phyloP scores from a whole-genome alignment of 495 filamentous ascomycete genomes.

The Aspergillus baeticus region DNA sequence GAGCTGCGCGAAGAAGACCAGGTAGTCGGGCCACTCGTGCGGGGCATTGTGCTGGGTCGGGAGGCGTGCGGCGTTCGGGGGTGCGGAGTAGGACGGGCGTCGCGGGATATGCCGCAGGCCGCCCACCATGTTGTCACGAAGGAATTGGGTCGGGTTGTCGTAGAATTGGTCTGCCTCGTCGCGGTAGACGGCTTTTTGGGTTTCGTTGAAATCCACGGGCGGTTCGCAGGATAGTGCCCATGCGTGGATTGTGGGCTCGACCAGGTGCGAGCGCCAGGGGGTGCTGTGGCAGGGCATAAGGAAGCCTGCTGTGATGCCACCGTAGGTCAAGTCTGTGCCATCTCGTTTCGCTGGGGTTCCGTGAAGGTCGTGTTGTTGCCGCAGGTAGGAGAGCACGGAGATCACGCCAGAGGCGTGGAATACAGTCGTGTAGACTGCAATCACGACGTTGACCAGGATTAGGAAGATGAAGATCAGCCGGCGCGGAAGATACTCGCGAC shows the following conservation, averaged over 20 bases:
- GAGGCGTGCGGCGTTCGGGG: neutral
- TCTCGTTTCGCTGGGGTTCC: conserved; percentile 21
- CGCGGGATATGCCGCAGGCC: conserved; percentile 42
- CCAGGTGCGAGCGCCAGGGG: conserved; percentile 89
- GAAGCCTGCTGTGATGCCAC: conserved; percentile 71
- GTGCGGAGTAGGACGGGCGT: conserved; percentile 31
- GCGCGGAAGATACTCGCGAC: conserved; percentile 35
- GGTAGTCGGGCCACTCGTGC: conserved; percentile 58
- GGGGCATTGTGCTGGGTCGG: conserved; percentile 9
- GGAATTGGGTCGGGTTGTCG: conserved; percentile 58
- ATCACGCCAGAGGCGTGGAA: conserved; percentile 79
- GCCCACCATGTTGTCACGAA: conserved; percentile 50
- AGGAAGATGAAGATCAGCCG: conserved; percentile 56
- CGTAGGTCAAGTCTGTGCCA: neutral
- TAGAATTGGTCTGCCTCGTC: conserved; percentile 95
- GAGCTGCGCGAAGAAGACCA: conserved; percentile 64
- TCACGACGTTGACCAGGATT: conserved; percentile 62
- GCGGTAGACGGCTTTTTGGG: conserved; percentile 61
- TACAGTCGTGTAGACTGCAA: conserved; percentile 71
- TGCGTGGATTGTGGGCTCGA: conserved; percentile 69
- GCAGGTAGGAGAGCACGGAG: conserved; percentile 69
- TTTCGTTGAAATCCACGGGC: conserved; percentile 61
- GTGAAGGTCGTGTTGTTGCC: conserved; percentile 62
- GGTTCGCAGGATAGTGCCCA: conserved; percentile 93
- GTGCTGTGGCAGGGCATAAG: conserved; percentile 98